Percentiles rank a stretch among this genome's conserved stretches.
Evolutionary conservation across 1,284 basidiomycete species (phyloP).

Genomic region (Cerrena zonata): DNA sequence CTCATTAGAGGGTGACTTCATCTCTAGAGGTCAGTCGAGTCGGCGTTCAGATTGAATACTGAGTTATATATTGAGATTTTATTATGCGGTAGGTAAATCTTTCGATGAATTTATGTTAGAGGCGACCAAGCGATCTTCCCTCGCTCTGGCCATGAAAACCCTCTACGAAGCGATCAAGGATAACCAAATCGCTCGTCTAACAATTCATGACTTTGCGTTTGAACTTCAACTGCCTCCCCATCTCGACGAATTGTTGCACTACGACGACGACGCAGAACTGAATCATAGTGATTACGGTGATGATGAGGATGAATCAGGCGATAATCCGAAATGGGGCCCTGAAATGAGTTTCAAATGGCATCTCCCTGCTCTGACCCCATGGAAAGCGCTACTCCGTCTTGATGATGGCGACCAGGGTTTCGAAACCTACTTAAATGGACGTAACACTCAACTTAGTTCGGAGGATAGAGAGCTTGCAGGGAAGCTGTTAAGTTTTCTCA

Average conservation of each 20-base stretch:
- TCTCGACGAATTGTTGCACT: slow-evolving; percentile 62
- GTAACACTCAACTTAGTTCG: slow-evolving; percentile 53
- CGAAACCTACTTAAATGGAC: slow-evolving; percentile 56
- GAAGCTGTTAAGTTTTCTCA: slow-evolving; percentile 61
- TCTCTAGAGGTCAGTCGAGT: slow-evolving; percentile 46
- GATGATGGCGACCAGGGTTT: slow-evolving; percentile 50
- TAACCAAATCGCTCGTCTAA: slow-evolving; percentile 66
- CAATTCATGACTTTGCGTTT: slow-evolving; percentile 69
- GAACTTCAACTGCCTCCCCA: slow-evolving; percentile 79
- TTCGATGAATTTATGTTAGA: slow-evolving; percentile 51
- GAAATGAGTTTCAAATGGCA: slow-evolving; percentile 67
- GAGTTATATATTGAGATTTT: background rate
- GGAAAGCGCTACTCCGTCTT: slow-evolving; percentile 84
- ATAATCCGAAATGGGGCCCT: slow-evolving; percentile 53
- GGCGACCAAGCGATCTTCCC: slow-evolving; percentile 61
- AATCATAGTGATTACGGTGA: slow-evolving; percentile 40
- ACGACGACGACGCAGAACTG: slow-evolving; percentile 42
- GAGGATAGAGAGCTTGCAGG: slow-evolving; percentile 67
- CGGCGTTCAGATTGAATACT: background rate
- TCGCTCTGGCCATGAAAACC: slow-evolving; percentile 69
- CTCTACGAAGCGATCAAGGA: slow-evolving; percentile 73
- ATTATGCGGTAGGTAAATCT: slow-evolving; percentile 40
- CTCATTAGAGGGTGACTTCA: slow-evolving; percentile 62
- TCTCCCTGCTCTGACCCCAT: slow-evolving; percentile 75
- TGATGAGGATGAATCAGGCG: slow-evolving; percentile 38